A percentile compares a stretch with the other conserved stretches of the same genome.
These are phyloP conservation scores for Calocera viscosa DNA, from an alignment of 768 basidiomycete genomes.

Conservation along the genomic window DNA sequence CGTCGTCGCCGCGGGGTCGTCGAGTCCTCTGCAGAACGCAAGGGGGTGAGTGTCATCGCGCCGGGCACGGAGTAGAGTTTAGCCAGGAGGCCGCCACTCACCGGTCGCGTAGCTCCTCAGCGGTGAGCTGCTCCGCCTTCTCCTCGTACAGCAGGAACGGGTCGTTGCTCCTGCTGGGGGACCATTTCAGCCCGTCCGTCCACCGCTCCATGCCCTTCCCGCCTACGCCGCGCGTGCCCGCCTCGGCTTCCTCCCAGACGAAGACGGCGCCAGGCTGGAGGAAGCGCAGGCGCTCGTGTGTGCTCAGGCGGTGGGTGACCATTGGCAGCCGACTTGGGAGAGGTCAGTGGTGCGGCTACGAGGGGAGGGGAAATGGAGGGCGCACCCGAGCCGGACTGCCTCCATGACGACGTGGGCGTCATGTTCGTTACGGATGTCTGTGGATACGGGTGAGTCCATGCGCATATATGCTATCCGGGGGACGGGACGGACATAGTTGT, in stretches of 20 bases:
- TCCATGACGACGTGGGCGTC: constrained; percentile 68
- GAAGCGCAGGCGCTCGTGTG: constrained; percentile 50
- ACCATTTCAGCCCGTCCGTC: constrained; percentile 77
- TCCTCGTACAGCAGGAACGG: constrained; percentile 73
- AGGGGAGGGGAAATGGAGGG: neutral
- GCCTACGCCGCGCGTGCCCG: constrained; percentile 28
- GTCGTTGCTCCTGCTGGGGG: constrained; percentile 30
- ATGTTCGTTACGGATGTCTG: constrained; percentile 67
- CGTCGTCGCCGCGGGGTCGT: constrained; percentile 30
- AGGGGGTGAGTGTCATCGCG: neutral
- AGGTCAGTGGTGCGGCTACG: neutral
- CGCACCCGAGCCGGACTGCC: constrained; percentile 44
- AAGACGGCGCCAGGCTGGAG: constrained; percentile 63
- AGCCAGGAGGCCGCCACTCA: neutral
- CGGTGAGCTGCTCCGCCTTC: constrained; percentile 60
- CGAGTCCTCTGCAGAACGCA: neutral
- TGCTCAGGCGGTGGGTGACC: constrained; percentile 53
- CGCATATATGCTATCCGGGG: neutral
- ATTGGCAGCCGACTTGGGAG: constrained; percentile 46
- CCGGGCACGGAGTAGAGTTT: neutral
- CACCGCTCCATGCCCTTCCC: constrained; percentile 41
- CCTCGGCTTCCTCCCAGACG: constrained; percentile 77
- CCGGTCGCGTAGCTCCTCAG: constrained; percentile 38
- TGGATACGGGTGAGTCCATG: neutral
- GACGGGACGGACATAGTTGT: neutral